These are phyloP conservation scores for Diphasiastrum complanatum DNA, from an alignment of 83 land plant species.

Conservation along the genomic window DNA sequence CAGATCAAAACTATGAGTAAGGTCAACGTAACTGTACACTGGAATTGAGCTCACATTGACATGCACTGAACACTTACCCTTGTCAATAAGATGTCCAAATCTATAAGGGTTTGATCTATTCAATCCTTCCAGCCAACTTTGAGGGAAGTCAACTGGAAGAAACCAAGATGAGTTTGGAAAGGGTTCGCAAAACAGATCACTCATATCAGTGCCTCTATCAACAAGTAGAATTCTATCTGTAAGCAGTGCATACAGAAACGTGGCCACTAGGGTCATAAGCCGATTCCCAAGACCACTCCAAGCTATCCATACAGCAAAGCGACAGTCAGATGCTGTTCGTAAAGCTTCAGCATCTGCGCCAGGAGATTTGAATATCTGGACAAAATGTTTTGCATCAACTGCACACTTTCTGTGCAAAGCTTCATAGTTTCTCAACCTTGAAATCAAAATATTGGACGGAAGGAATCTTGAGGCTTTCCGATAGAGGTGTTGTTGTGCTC, in stretches of 20 bases:
- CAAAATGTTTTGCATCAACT: constrained; percentile 44
- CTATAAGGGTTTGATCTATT: constrained; percentile 39
- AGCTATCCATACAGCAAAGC: constrained; percentile 78
- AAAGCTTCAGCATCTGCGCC: too few species aligned
- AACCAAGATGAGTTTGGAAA: constrained; percentile 73
- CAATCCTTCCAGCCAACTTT: constrained; percentile 27
- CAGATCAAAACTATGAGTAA: constrained; percentile 60
- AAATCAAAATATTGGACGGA: constrained; percentile 53
- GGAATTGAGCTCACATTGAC: not conserved
- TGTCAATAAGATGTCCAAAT: constrained; percentile 54
- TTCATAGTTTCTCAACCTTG: constrained; percentile 64
- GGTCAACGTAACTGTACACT: constrained; percentile 44
- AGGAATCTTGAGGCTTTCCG: constrained; percentile 27
- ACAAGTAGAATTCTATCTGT: constrained; percentile 67
- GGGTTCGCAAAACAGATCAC: constrained; percentile 82
- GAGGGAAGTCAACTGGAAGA: constrained; percentile 53
- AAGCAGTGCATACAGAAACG: constrained; percentile 78
- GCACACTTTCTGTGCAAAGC: constrained; percentile 63
- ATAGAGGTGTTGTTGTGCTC: constrained; percentile 9
- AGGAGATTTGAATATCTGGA: constrained; percentile 11
- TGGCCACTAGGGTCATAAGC: constrained; percentile 54
- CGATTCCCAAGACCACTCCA: constrained; percentile 80
- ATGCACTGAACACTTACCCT: not conserved
- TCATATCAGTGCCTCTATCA: constrained; percentile 46
- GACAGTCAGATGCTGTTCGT: constrained; percentile 49